phyloP scores from a whole-genome alignment of 2,329 filamentous ascomycete species.

The Lojkania enalia region DNA sequence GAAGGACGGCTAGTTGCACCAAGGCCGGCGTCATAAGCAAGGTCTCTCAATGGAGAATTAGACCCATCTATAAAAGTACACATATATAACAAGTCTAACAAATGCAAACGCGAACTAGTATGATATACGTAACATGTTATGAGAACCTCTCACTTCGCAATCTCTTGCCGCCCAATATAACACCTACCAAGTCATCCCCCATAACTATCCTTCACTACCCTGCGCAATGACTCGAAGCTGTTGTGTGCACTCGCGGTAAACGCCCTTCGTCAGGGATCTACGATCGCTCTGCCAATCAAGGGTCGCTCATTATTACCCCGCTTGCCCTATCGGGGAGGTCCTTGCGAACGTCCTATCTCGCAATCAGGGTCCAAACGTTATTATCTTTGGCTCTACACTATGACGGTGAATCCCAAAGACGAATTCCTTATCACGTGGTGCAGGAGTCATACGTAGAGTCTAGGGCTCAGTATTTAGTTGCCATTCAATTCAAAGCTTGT shows the following conservation, averaged over 20 bases:
- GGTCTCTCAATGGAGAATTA: too few species aligned
- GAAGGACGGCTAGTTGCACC: too few species aligned
- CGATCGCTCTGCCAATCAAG: constrained; percentile 5
- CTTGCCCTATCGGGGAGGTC: constrained; percentile 1
- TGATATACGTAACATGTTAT: too few species aligned
- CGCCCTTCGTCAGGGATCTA: not conserved
- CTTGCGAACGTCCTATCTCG: not conserved
- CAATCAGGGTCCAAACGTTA: not conserved
- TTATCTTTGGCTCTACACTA: not conserved
- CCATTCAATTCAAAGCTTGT: constrained; percentile 8
- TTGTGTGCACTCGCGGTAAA: constrained; percentile 1
- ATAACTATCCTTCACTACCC: constrained; percentile 9
- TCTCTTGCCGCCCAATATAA: not conserved
- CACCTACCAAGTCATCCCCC: constrained; percentile 1
- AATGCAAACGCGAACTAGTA: too few species aligned
- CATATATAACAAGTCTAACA: too few species aligned
- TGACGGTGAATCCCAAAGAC: not conserved
- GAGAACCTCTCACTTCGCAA: constrained; percentile 4
- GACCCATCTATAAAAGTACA: too few species aligned
- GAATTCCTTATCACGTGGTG: constrained; percentile 8
- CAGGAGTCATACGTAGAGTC: constrained; percentile 13
- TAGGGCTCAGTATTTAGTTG: too few species aligned
- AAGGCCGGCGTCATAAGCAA: too few species aligned
- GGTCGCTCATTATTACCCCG: constrained; percentile 4
- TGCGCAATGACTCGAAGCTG: not conserved